phyloP scores from a whole-genome alignment of 371 early-diverging fungal species.

The Rhizopus delemar region DNA sequence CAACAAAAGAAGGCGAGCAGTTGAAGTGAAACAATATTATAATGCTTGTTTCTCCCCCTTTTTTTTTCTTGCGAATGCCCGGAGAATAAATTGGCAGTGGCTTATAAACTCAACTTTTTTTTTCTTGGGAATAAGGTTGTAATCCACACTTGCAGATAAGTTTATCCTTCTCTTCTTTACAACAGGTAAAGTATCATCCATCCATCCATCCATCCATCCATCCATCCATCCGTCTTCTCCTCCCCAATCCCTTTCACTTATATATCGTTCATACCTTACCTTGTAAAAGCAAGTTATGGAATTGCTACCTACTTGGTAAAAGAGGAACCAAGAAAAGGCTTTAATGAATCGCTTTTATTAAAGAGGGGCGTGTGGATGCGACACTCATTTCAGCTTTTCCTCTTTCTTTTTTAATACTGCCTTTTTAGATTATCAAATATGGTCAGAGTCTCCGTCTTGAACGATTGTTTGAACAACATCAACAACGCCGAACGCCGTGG shows the following conservation, averaged over 20 bases:
- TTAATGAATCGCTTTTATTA: slow-evolving; percentile 11
- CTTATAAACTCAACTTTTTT: too few relatives aligned
- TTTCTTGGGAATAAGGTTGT: slow-evolving; percentile 27
- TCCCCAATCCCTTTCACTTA: too few relatives aligned
- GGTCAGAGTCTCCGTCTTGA: slow-evolving; percentile 58
- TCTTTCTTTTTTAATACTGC: neutral
- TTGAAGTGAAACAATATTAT: too few relatives aligned
- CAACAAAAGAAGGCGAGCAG: too few relatives aligned
- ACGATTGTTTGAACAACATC: slow-evolving; percentile 98
- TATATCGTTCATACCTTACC: neutral
- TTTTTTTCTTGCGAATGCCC: too few relatives aligned
- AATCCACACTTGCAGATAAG: neutral
- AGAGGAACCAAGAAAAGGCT: slow-evolving; percentile 5
- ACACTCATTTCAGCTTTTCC: slow-evolving; percentile 13
- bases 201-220: slow-evolving; percentile 3
- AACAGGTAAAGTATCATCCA: slow-evolving; percentile 3
- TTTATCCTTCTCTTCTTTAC: slow-evolving; percentile 6
- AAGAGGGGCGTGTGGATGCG: slow-evolving; percentile 1
- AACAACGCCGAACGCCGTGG: slow-evolving; percentile 99
- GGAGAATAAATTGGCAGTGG: too few relatives aligned
- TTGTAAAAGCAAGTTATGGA: neutral
- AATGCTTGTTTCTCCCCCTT: too few relatives aligned
- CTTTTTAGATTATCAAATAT: slow-evolving; percentile 25
- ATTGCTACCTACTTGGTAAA: slow-evolving; percentile 7
- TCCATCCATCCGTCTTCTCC: slow-evolving; percentile 5